Base-by-base conservation (phyloP, 805 yeast species). In the Candida xyloterini region DNA sequence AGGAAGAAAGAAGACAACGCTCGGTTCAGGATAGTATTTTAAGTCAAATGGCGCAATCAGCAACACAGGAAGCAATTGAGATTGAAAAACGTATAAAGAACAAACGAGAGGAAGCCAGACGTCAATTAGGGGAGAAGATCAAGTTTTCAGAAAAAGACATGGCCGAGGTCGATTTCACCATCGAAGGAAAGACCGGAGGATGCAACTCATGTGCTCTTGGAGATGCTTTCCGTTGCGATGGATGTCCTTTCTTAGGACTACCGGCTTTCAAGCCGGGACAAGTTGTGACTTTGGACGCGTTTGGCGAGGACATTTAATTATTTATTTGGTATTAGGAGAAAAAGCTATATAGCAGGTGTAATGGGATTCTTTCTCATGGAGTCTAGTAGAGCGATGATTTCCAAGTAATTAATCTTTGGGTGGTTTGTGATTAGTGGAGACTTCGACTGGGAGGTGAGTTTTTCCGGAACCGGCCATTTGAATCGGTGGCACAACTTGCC, bases 261-360 rank as follows among this genome's bases (percentile, higher is more conserved):
- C 99, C 99, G 11, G 97, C 99, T 3, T 93, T 93, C 74, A 89
- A 89, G 65, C 99, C 98, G 1, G 99, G 99, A 37, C 95, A 93
- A 66, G 81, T 81, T 9, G 79, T 93, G 39, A 80, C 83, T 23
- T 66, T 91, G 47, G 88, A 76, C 54, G 75, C 78, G 38, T 78
- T 84, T 52, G 84, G 83, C 28, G 95, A 84, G 61, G 95, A 87
- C 60, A 71, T 85, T 52, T 85, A 51, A 57, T 33, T 29, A 15
- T 20, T 33, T 38, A 32, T 33, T 31, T 20, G 31, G 37, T 24
- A 16, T 25, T 21, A 31, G 35, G 36, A 27, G 36, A 27, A 15
- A 25, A 15, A 24, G 29, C 22, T 33, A 16, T 33, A 10, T 22
- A 23, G 27, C 27, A 14, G 34, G 26, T 15, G 14, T 24, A 32